Conservation (phyloP, 495 filamentous ascomycete species). For the Sordaria brevicollis region DNA sequence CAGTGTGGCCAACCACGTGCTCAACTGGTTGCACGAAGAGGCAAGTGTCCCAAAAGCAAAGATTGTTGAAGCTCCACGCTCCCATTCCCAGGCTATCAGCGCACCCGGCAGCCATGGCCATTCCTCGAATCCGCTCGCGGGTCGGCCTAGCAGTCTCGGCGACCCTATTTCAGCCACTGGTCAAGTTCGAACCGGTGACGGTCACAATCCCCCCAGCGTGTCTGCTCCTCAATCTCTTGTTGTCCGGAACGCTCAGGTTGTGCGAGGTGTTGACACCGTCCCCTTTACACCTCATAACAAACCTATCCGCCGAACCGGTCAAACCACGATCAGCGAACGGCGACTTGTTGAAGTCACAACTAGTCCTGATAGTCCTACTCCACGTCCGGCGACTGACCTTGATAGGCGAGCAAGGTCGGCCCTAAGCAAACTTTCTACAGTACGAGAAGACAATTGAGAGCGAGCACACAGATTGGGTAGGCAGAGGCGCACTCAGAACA, state of each 20-base stretch:
- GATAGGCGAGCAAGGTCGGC: neutral
- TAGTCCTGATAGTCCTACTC: neutral
- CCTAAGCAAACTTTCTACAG: neutral
- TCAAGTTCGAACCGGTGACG: neutral
- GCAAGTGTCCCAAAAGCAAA: neutral
- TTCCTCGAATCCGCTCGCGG: neutral
- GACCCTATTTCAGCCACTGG: neutral
- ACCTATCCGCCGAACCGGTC: neutral
- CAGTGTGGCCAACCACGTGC: slow-evolving; percentile 31
- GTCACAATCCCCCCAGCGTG: neutral
- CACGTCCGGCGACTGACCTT: neutral
- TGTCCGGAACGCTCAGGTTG: neutral
- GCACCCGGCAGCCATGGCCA: neutral
- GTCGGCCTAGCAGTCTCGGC: neutral
- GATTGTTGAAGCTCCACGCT: neutral
- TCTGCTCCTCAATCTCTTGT: neutral
- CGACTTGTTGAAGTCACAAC: neutral
- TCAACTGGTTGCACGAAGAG: neutral
- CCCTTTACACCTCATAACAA: neutral
- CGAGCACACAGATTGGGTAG: neutral
- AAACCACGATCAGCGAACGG: neutral
- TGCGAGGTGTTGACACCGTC: neutral
- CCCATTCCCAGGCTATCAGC: neutral
- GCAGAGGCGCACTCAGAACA: neutral
- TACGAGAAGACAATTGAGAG: neutral